A percentile compares a stretch with the other conserved stretches of the same genome.
These are phyloP conservation scores for Globisporangium barbulae DNA, from an alignment of 352 stramenopile genomes.

Conservation along the genomic window DNA sequence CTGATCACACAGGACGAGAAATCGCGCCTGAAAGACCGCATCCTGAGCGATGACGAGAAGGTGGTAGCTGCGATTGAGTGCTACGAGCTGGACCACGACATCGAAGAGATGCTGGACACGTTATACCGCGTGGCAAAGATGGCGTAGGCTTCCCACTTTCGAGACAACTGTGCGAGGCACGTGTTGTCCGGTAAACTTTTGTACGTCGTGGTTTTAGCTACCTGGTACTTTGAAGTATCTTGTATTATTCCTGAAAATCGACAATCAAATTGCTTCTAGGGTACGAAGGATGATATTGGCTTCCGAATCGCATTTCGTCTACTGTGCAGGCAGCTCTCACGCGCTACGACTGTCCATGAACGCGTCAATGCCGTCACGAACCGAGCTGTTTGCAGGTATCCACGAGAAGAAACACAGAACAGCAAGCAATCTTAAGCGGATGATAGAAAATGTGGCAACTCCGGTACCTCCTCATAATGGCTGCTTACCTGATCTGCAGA, in stretches of 20 bases:
- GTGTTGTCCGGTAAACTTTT: not conserved
- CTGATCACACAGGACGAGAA: conserved; percentile 78
- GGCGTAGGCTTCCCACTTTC: conserved; percentile 9
- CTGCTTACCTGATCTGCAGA: conserved; percentile 59
- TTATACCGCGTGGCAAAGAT: conserved; percentile 76
- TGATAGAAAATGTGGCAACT: not conserved
- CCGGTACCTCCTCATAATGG: not conserved
- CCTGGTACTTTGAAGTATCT: not conserved
- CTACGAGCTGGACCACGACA: conserved; percentile 81
- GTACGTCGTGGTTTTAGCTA: not conserved
- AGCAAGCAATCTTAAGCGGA: not conserved
- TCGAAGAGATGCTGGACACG: conserved; percentile 84
- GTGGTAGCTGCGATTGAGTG: conserved; percentile 73
- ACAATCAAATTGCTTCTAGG: not conserved
- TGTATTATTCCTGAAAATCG: not conserved
- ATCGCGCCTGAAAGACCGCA: conserved; percentile 76
- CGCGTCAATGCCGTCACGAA: conserved; percentile 58
- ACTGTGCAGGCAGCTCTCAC: not conserved
- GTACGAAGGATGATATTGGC: not conserved
- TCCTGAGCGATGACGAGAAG: conserved; percentile 76
- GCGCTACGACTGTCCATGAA: conserved; percentile 47
- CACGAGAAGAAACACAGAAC: conserved; percentile 1
- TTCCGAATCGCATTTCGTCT: not conserved
- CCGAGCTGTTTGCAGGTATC: conserved; percentile 23
- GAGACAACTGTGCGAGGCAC: not conserved